These are phyloP conservation scores for Escovopsis sp. DNA, from an alignment of 2,329 filamentous ascomycete genomes.

Conservation along the genomic window DNA sequence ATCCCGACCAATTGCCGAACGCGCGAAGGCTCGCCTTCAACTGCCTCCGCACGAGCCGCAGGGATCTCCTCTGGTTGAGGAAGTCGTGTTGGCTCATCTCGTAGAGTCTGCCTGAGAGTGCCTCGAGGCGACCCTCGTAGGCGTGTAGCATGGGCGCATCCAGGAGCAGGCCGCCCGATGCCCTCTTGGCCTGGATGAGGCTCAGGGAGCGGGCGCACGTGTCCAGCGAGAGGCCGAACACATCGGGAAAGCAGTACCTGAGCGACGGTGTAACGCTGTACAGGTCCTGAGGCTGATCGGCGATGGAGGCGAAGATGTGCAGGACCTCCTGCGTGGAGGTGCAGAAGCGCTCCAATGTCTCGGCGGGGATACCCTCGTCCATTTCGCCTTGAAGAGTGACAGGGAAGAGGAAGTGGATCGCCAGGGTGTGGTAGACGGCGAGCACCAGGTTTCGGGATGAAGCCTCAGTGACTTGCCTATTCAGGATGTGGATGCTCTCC, in stretches of 20 bases:
- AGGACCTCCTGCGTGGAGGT: conserved; percentile 16
- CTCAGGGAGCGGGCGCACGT: conserved; percentile 17
- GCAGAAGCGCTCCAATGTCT: conserved; percentile 16
- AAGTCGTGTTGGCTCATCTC: conserved; percentile 14
- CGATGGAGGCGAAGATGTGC: conserved; percentile 10
- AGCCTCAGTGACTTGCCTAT: conserved; percentile 10
- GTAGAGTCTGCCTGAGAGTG: conserved; percentile 14
- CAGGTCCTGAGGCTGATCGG: conserved; percentile 10
- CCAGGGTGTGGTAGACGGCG: conserved; percentile 19
- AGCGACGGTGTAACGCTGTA: conserved; percentile 9
- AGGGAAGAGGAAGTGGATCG: conserved; percentile 20
- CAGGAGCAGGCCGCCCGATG: conserved; percentile 7
- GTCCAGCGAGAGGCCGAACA: conserved; percentile 17
- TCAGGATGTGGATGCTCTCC: conserved; percentile 13
- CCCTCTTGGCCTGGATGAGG: conserved; percentile 10
- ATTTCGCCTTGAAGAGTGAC: conserved; percentile 6
- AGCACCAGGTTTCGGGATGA: conserved; percentile 14
- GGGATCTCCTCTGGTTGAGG: conserved; percentile 12
- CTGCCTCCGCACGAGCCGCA: conserved; percentile 15
- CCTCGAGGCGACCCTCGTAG: conserved; percentile 12
- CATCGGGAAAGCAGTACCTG: conserved; percentile 13
- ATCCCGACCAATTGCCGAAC: conserved; percentile 7
- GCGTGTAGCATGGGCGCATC: conserved; percentile 10
- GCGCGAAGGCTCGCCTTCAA: conserved; percentile 14
- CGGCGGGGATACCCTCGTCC: conserved; percentile 10